Evolutionary conservation across 1,139 yeast genomes (phyloP), one percentile per base, ranked within the genome.

Genomic region (Candida sojae): DNA sequence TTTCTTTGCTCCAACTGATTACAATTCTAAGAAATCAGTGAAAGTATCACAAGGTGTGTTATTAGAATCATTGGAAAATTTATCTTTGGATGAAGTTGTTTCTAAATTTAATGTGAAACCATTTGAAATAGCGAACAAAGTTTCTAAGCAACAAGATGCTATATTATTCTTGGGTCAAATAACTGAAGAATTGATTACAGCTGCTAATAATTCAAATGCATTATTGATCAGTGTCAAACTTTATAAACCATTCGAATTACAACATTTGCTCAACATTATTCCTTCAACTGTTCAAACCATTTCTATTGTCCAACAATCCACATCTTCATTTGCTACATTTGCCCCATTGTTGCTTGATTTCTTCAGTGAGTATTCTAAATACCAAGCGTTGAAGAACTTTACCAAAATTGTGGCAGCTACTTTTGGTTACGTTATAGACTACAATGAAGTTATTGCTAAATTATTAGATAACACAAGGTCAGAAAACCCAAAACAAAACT

Each of bases 311-410:
- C 90, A 80, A 67, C 96, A 79, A 70, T 70, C 75, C 39, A 69
- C 67, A 48, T 74, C 61, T 43, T 66, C 83, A 11, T 71, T 79
- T n/a, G 62, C 74, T 30, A 52, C 63, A 11, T 87, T 66, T 80
- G 93, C 70, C 44, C 78, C 84, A 9, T 72, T 89, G 42, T 76
- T 88, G 56, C 79, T 91, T 57, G 97, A 91, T 63, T 81, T 90
- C 57, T 82, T 91, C 65, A 80, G 83, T 45, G 82, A 82, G 48
- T 75, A 75, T 70, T 78, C 70, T 62, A 73, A 57, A 55, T 73
- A 49, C 62, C 87, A 60, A 65, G 71, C 60, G 62, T 74, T 65
- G 67, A 75, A 68, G 66, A 73, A 62, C 56, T 77, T 82, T 59
- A 65, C 75, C 50, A 77, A 78, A 59, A 66, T 84, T 21, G 80